phyloP scores from a whole-genome alignment of 352 stramenopile species.

The Albugo candida region DNA sequence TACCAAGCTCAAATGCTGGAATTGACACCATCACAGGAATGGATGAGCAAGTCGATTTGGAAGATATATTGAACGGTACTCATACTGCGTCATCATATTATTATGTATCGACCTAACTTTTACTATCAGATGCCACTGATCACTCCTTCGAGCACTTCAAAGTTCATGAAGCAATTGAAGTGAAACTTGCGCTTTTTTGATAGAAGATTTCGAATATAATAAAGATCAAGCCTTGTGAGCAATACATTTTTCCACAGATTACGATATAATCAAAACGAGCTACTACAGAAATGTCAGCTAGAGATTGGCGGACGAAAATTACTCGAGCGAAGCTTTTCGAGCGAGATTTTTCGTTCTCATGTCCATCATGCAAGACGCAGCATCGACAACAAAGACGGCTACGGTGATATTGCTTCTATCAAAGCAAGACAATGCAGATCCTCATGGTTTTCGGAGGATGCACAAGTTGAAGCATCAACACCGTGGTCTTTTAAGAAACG shows the following conservation, averaged over 20 bases:
- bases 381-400: too few relatives aligned
- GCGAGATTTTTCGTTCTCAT: neutral
- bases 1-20: constrained; percentile 52
- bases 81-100: neutral
- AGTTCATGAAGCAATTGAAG: constrained; percentile 77
- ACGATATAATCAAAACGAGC: neutral
- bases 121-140: constrained; percentile 25
- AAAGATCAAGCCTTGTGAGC: too few relatives aligned
- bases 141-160: constrained; percentile 65
- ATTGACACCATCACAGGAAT: constrained; percentile 62
- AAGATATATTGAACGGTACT: constrained; percentile 64
- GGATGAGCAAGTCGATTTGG: constrained; percentile 64
- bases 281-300: too few relatives aligned
- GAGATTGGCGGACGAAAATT: neutral
- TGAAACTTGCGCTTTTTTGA: constrained; percentile 81
- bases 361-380: neutral
- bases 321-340: neutral
- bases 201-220: too few relatives aligned
- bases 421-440: constrained; percentile 59
- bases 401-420: too few relatives aligned
- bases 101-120: neutral
- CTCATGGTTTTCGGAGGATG: constrained; percentile 19
- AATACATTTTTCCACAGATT: neutral
- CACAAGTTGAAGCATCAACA: constrained; percentile 15
- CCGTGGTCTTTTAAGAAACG: constrained; percentile 36